phyloP scores from a whole-genome alignment of 352 stramenopile genomes.

The Blastocystis sp. region DNA sequence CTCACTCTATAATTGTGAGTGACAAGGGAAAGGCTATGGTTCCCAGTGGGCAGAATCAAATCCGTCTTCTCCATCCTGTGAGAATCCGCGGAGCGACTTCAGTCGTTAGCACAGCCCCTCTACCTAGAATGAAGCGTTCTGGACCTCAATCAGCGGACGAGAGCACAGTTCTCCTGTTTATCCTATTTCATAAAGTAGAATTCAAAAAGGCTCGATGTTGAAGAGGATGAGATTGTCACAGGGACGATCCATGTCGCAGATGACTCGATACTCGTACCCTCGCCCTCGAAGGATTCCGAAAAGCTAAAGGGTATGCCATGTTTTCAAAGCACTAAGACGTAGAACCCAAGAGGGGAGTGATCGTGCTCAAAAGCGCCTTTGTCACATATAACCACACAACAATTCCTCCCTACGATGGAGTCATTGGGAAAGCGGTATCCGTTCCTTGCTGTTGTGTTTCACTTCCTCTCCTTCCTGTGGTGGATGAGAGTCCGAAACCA shows the following conservation, averaged over 20 bases:
- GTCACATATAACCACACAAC: slow-evolving; percentile 17
- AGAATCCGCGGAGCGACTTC: neutral
- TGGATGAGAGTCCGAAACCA: neutral
- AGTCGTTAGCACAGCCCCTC: too few species aligned
- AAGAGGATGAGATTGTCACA: neutral
- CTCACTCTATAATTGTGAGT: too few species aligned
- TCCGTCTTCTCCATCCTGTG: neutral
- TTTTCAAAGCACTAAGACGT: neutral
- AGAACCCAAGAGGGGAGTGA: neutral
- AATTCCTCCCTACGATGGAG: slow-evolving; percentile 36
- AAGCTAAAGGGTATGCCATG: neutral
- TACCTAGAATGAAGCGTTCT: neutral
- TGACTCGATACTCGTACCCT: slow-evolving; percentile 8
- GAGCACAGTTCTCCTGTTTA: neutral
- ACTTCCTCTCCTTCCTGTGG: neutral
- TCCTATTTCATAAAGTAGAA: neutral
- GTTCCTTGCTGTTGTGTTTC: neutral
- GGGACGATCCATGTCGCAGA: slow-evolving; percentile 15
- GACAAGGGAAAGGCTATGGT: too few species aligned
- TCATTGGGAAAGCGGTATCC: neutral
- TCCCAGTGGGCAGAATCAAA: neutral
- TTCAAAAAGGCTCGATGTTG: neutral
- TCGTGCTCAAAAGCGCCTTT: slow-evolving; percentile 13
- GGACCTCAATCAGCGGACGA: neutral
- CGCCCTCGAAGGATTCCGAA: neutral